Base-by-base conservation (phyloP, 768 basidiomycete genomes). In the Phanerodontia chrysosporium region DNA sequence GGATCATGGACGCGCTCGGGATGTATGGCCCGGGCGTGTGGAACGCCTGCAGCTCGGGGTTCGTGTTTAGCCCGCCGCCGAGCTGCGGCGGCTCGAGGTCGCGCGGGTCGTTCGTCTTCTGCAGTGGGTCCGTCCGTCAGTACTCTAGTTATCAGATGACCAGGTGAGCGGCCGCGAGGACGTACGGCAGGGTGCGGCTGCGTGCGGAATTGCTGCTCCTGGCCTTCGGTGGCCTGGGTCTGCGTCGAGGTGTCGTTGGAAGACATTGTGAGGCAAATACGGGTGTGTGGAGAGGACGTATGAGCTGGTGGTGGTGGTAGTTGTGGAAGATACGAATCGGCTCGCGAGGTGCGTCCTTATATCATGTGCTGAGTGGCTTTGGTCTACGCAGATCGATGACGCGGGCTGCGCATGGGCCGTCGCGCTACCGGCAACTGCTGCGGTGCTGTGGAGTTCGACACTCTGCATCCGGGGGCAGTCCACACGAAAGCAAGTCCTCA, bases 171-270 rank as follows among this genome's bases (percentile, higher is more conserved):
- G n/a, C n/a, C 27, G 25, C 10, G 24, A 39, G 39, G 22, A 66
- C 79, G 49, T 64, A 84, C 84, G 64, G 85, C 84, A 51, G 85
- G 86, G 66, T 86, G 83, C 22, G 86, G 86, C 58, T 79, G 76
- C 65, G 82, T 86, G 49, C 70, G 72, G 69, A 79, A 85, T 51
- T 73, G 78, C 64, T 83, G 79, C 42, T 58, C 49, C 39, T 66
- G 63, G 22, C 22, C 57, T 54, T 60, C 62, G 59, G 54, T 60
- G 28, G n/a, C n/a, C n/a, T n/a, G n/a, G n/a, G n/a, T n/a, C n/a
- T n/a, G n/a, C n/a, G n/a, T n/a, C n/a, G n/a, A n/a, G n/a, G 54
- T 51, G 21, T 27, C 49, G 32, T 35, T 3, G 24, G 53, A 55
- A 29, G 59, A 53, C 59, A 60, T 60, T 2, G 45, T 51, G 24